Conservation (phyloP, 192 early-diverging fungal genomes). For the Geranomyces variabilis region DNA sequence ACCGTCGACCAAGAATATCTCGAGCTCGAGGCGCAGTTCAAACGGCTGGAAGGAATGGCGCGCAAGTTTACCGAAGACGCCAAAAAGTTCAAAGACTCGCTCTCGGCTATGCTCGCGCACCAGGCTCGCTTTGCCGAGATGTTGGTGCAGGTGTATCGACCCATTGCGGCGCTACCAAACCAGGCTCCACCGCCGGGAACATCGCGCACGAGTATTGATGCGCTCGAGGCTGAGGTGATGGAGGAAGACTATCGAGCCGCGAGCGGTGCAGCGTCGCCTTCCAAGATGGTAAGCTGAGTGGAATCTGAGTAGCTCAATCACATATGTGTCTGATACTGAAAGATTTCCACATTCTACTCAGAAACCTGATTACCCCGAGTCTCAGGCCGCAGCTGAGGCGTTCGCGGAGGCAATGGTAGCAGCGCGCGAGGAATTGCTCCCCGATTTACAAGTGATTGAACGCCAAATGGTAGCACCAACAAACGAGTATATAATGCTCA, state of each 20-base stretch:
- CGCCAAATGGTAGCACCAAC: constrained; percentile 74
- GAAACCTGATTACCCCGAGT: constrained; percentile 21
- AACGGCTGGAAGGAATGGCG: constrained; percentile 60
- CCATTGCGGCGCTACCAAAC: constrained; percentile 50
- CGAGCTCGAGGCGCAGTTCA: constrained; percentile 62
- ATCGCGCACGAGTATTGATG: not conserved
- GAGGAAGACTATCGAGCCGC: not conserved
- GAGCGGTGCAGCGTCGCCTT: not conserved
- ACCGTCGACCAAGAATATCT: constrained; percentile 72
- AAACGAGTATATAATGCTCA: constrained; percentile 73
- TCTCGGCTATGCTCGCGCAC: constrained; percentile 58
- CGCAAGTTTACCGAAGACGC: constrained; percentile 67
- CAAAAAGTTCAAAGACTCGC: constrained; percentile 64
- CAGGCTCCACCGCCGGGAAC: not conserved
- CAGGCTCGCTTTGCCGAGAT: constrained; percentile 62
- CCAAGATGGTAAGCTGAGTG: not conserved
- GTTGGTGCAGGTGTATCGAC: constrained; percentile 58
- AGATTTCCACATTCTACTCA: not conserved
- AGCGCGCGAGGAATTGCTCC: constrained; percentile 61
- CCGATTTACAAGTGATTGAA: constrained; percentile 76
- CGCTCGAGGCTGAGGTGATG: not conserved
- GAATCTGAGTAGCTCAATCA: too few species aligned
- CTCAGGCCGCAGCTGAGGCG: constrained; percentile 49
- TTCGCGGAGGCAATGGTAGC: constrained; percentile 53
- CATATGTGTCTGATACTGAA: too few species aligned